Conservation (phyloP, 257 asterid genomes). For the Agastache rugosa region DNA sequence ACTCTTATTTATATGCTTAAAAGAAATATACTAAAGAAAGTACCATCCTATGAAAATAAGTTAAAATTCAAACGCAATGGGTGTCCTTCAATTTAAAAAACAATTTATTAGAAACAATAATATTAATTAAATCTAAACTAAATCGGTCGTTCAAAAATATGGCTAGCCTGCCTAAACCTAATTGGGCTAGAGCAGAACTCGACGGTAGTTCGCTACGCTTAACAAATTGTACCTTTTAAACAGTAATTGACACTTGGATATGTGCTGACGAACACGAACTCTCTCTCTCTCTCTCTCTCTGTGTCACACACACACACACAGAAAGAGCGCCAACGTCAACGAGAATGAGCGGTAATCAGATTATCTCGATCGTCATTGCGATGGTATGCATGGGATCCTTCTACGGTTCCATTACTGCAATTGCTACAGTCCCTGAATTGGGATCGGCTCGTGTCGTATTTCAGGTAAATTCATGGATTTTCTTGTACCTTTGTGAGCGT, state of each 20-base stretch:
- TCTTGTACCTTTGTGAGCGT: neutral
- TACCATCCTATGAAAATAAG: no score
- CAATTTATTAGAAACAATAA: no score
- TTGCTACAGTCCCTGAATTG: slow-evolving; percentile 58
- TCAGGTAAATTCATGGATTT: slow-evolving; percentile 49
- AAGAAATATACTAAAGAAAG: no score
- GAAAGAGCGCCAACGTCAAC: slow-evolving; percentile 46
- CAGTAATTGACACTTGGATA: neutral
- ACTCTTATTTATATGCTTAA: no score
- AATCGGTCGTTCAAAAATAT: no score
- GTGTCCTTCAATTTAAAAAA: no score
- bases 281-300: no score
- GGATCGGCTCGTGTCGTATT: slow-evolving; percentile 73
- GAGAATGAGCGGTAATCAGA: slow-evolving; percentile 42
- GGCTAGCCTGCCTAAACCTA: no score
- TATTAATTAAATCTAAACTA: no score
- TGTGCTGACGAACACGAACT: slow-evolving; percentile 27
- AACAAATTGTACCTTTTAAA: slow-evolving; percentile 19
- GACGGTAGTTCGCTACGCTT: slow-evolving; percentile 6
- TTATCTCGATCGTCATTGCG: slow-evolving; percentile 42
- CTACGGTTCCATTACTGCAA: slow-evolving; percentile 37
- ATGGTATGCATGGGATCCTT: slow-evolving; percentile 39
- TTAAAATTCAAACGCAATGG: no score
- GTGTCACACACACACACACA: neutral
- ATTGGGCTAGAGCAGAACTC: neutral